Evolutionary conservation across 1,139 yeast species (phyloP), one percentile per base, ranked within the genome.

Genomic region (Taiozyma onychis): DNA sequence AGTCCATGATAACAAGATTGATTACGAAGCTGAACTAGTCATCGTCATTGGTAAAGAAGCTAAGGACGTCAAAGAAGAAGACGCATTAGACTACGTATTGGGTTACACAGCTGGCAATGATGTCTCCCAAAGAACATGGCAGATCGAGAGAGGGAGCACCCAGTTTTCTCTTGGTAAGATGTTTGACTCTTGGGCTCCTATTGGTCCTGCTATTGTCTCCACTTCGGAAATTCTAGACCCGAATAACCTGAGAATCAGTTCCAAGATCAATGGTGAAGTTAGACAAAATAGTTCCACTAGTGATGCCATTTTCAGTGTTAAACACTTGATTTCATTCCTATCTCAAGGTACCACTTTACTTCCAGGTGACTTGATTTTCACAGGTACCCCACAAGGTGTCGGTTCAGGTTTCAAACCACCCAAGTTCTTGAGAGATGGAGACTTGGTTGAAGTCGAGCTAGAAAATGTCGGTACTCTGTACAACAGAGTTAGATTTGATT

Each of bases 371-470:
- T 57, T 77, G 46, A 73, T 77, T 50, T 74, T 75, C 63, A 76
- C 78, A 51, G 82, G 82, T 21, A 77, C 82, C 7, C 82, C 82
- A 28, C 65, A 73, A 43, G 83, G 83, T 22, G 83, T 78, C n/a
- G 73, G 71, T 16, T 56, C 61, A 7, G 80, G 78, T 3, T 67
- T 75, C 70, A 78, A 76, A 26, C 62, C 62, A n/a, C 70, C 72
- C 39, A 67, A 60, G 48, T 78, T 76, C 74, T 65, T 78, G 47
- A 63, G 66, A 52, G 61, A 78, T 55, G 77, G 76, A 16, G 83
- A 78, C 56, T 67, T 66, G 3, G 75, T 76, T 14, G 72, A 68
- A 45, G 71, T 78, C 49, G 63, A 61, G 43, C 63, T 78, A 30
- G 73, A 70, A 16, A 63, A 68, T 9, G 73, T 56, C 52, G 49